phyloP scores from a whole-genome alignment of 2,329 filamentous ascomycete genomes.

The Periglandula ipomoeae region DNA sequence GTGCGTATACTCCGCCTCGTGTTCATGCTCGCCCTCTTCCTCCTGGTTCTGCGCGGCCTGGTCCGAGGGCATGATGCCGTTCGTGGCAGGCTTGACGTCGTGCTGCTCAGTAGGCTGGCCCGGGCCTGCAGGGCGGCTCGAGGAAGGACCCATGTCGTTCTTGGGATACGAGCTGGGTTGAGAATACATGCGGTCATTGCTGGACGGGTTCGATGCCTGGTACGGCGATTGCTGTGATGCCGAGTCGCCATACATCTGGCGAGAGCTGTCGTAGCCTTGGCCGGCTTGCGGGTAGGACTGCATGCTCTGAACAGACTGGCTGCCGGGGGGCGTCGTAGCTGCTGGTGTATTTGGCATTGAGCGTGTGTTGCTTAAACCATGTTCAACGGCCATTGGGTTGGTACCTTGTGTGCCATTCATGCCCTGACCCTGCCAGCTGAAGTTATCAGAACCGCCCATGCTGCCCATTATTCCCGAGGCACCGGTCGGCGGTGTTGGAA shows the following conservation, averaged over 20 bases:
- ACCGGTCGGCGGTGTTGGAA: slow-evolving; percentile 87
- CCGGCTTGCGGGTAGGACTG: slow-evolving; percentile 62
- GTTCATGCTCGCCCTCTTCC: slow-evolving; percentile 63
- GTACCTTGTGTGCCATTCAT: slow-evolving; percentile 53
- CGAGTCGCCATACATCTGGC: slow-evolving; percentile 68
- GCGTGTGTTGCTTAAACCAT: slow-evolving; percentile 63
- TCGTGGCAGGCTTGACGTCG: slow-evolving; percentile 56
- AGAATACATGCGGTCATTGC: slow-evolving; percentile 57
- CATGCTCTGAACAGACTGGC: slow-evolving; percentile 61
- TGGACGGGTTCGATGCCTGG: slow-evolving; percentile 48
- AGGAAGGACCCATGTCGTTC: slow-evolving; percentile 80
- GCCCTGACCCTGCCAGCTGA: slow-evolving; percentile 63
- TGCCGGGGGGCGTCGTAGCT: slow-evolving; percentile 79
- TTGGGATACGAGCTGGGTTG: slow-evolving; percentile 66
- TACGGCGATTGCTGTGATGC: slow-evolving; percentile 65
- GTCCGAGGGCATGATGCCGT: slow-evolving; percentile 52
- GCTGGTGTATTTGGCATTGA: slow-evolving; percentile 89
- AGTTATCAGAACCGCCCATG: slow-evolving; percentile 68
- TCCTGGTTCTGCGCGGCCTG: slow-evolving; percentile 48
- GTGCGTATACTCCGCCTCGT: slow-evolving; percentile 80
- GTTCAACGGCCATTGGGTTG: slow-evolving; percentile 75
- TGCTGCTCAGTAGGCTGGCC: slow-evolving; percentile 52
- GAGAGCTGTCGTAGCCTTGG: slow-evolving; percentile 66
- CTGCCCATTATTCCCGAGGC: slow-evolving; percentile 73
- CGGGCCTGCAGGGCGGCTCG: slow-evolving; percentile 48